Evolutionary conservation across 148 eudicot genomes (phyloP).

Genomic region (Arctostaphylos glauca): DNA sequence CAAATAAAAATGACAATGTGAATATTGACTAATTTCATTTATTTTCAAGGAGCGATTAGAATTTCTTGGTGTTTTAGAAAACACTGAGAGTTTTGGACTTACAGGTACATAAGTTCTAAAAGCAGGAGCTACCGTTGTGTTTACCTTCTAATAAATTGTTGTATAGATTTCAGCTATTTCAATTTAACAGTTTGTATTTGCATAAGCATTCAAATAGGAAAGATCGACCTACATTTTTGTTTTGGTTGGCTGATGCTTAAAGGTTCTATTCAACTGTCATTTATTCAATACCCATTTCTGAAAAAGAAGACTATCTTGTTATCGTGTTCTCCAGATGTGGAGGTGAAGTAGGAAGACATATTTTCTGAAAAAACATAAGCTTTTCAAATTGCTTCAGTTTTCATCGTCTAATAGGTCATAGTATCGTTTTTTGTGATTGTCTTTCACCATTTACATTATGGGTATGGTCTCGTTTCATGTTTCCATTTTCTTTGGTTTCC

Average conservation of each 20-base stretch:
- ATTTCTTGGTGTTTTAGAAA: too few relatives aligned
- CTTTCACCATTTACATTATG: not conserved
- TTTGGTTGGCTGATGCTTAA: not conserved
- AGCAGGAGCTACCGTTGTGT: not conserved
- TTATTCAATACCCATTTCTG: not conserved
- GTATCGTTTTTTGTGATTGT: not conserved
- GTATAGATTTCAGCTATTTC: not conserved
- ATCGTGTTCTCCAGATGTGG: not conserved
- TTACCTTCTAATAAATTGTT: not conserved
- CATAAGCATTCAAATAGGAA: not conserved
- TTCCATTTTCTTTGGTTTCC: conserved; percentile 10
- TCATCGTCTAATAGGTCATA: not conserved
- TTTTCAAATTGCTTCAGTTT: not conserved
- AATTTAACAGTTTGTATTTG: not conserved
- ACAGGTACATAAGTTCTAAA: not conserved
- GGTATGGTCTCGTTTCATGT: not conserved
- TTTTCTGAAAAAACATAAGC: not conserved
- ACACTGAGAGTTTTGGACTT: too few relatives aligned
- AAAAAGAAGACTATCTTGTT: not conserved
- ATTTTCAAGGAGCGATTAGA: too few relatives aligned
- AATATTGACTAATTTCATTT: too few relatives aligned
- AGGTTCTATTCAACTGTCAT: not conserved
- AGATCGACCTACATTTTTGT: not conserved
- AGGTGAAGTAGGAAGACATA: not conserved
- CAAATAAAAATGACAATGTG: too few relatives aligned